phyloP scores from a whole-genome alignment of 352 stramenopile species.

The Globisporangium nunn region DNA sequence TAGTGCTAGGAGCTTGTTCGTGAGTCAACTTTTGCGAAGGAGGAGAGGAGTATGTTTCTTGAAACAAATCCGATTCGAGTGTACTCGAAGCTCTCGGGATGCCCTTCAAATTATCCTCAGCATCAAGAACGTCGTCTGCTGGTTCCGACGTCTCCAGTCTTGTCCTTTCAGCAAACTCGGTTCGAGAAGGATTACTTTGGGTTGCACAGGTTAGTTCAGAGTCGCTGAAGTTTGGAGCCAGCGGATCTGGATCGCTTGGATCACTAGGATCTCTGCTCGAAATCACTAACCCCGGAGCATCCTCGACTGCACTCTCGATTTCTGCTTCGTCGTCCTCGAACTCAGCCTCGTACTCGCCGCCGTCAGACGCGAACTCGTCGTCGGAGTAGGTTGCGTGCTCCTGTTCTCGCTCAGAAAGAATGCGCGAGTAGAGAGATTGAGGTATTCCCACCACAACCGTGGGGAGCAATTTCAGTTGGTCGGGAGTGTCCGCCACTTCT shows the following conservation, averaged over 20 bases:
- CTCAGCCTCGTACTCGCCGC: slow-evolving; percentile 15
- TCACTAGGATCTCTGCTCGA: background rate
- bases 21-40: too few relatives aligned
- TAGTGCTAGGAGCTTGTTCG: background rate
- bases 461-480: too few relatives aligned
- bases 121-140: background rate
- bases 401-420: slow-evolving; percentile 2
- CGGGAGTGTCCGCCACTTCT: too few relatives aligned
- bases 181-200: background rate
- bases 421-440: background rate
- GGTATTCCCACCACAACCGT: too few relatives aligned
- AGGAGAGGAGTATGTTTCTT: background rate
- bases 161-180: background rate
- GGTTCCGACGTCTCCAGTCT: background rate
- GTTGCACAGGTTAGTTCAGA: background rate
- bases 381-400: slow-evolving; percentile 31
- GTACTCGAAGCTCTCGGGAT: background rate
- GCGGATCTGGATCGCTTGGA: background rate
- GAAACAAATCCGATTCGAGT: background rate
- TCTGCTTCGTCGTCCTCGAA: slow-evolving; percentile 18
- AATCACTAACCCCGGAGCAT: background rate
- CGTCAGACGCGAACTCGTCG: slow-evolving; percentile 38
- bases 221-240: background rate
- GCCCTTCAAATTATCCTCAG: background rate
- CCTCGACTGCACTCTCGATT: slow-evolving; percentile 14